These are phyloP conservation scores for Aspergillus sparsus DNA, from an alignment of 495 filamentous ascomycete genomes.

Conservation along the genomic window DNA sequence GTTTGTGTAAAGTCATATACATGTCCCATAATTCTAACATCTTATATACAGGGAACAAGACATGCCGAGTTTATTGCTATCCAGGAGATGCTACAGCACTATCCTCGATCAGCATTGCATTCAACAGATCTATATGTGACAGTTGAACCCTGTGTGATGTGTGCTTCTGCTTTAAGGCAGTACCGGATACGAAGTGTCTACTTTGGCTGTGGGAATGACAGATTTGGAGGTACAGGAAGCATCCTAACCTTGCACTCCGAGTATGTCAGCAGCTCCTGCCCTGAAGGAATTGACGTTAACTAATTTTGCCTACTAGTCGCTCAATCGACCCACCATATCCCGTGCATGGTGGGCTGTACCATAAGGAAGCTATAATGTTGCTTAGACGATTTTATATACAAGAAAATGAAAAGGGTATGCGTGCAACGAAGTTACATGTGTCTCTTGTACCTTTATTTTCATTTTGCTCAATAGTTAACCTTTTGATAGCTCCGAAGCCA, in stretches of 20 bases:
- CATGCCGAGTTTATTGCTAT: slow-evolving; percentile 94
- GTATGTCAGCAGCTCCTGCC: slow-evolving; percentile 35
- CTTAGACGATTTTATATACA: slow-evolving; percentile 94
- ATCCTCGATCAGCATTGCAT: slow-evolving; percentile 61
- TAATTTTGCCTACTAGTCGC: slow-evolving; percentile 37
- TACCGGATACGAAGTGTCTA: slow-evolving; percentile 79
- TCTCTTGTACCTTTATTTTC: not conserved
- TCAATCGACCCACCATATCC: slow-evolving; percentile 71
- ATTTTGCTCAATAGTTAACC: slow-evolving; percentile 15
- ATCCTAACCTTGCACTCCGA: slow-evolving; percentile 84
- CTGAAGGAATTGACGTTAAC: not conserved
- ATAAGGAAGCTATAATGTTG: slow-evolving; percentile 86
- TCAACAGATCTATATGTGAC: slow-evolving; percentile 90
- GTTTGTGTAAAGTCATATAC: not conserved
- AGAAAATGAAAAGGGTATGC: slow-evolving; percentile 82
- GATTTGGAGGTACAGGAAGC: slow-evolving; percentile 93
- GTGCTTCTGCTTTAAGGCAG: slow-evolving; percentile 87
- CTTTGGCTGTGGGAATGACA: slow-evolving; percentile 93
- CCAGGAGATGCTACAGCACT: slow-evolving; percentile 55
- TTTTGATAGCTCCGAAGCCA: slow-evolving; percentile 58
- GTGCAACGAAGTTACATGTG: not conserved
- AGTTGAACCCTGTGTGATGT: slow-evolving; percentile 98
- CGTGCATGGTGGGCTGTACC: slow-evolving; percentile 78
- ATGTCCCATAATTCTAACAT: not conserved
- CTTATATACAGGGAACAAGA: slow-evolving; percentile 69